These are phyloP conservation scores for Claviceps maximensis DNA, from an alignment of 2,329 filamentous ascomycete genomes.

Conservation along the genomic window DNA sequence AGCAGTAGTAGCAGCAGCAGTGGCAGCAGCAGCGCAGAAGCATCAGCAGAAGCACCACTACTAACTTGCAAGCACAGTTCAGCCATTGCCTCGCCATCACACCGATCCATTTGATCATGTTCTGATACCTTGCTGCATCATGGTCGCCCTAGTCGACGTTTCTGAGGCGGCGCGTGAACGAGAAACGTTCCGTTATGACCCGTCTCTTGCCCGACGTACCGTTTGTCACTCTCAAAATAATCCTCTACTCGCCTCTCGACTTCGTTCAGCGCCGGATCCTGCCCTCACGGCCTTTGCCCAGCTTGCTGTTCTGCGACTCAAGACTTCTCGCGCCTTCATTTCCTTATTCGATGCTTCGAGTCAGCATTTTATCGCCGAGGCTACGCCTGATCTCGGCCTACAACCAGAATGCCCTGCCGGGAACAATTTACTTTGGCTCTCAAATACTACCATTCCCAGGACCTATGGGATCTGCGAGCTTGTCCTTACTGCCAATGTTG, in stretches of 20 bases:
- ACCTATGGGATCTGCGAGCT: constrained; percentile 7
- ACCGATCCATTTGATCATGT: neutral
- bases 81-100: too few species aligned
- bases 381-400: constrained; percentile 16
- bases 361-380: constrained; percentile 35
- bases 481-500: neutral
- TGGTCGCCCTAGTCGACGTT: constrained; percentile 1
- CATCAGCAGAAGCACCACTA: neutral
- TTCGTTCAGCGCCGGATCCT: constrained; percentile 16
- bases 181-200: constrained; percentile 3
- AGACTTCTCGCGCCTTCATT: constrained; percentile 27
- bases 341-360: constrained; percentile 32
- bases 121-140: neutral
- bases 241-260: constrained; percentile 4
- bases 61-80: neutral
- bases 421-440: constrained; percentile 8
- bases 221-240: neutral
- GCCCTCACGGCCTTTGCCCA: constrained; percentile 33
- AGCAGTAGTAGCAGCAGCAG: neutral
- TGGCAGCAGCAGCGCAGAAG: neutral
- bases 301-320: constrained; percentile 28
- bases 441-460: constrained; percentile 12
- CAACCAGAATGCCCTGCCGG: neutral
- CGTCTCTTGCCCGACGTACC: neutral
- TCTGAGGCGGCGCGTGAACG: constrained; percentile 2